Conservation (phyloP, 106 monocot species). For the Platanthera guangdongensis region DNA sequence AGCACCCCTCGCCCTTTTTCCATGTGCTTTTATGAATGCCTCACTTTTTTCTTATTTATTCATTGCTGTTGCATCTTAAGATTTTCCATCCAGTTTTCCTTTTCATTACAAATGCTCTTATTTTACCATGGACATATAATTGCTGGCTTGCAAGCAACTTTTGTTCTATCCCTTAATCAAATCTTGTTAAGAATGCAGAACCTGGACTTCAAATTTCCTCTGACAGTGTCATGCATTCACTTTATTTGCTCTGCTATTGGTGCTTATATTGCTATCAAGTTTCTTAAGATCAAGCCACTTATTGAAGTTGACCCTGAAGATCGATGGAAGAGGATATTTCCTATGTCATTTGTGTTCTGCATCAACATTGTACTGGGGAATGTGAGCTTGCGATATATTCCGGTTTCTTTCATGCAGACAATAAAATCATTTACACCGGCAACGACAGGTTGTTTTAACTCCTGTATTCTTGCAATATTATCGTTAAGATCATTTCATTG, state of each 20-base stretch:
- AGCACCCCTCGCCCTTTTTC: no score
- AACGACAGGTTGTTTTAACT: conserved; percentile 60
- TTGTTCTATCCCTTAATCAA: neutral
- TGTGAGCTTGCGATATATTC: conserved; percentile 95
- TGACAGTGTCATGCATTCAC: conserved; percentile 87
- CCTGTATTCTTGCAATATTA: conserved; percentile 2
- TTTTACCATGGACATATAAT: neutral
- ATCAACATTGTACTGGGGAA: conserved; percentile 95
- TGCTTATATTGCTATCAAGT: conserved; percentile 73
- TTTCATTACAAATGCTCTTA: neutral
- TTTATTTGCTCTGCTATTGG: conserved; percentile 93
- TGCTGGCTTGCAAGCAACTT: neutral
- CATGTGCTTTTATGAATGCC: no score
- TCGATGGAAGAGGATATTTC: conserved; percentile 96
- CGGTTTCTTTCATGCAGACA: conserved; percentile 98
- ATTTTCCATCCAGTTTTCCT: neutral
- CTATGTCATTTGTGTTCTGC: conserved; percentile 98
- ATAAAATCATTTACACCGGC: conserved; percentile 99
- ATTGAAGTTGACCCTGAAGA: conserved; percentile 86
- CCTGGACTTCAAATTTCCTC: conserved; percentile 89
- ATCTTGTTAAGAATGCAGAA: conserved; percentile 45
- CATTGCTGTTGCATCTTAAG: no score
- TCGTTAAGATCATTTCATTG: neutral
- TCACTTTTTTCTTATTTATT: no score
- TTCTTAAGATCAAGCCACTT: conserved; percentile 74